These are phyloP conservation scores for Solanum clarkiae DNA, from an alignment of 257 asterid genomes.

Conservation along the genomic window DNA sequence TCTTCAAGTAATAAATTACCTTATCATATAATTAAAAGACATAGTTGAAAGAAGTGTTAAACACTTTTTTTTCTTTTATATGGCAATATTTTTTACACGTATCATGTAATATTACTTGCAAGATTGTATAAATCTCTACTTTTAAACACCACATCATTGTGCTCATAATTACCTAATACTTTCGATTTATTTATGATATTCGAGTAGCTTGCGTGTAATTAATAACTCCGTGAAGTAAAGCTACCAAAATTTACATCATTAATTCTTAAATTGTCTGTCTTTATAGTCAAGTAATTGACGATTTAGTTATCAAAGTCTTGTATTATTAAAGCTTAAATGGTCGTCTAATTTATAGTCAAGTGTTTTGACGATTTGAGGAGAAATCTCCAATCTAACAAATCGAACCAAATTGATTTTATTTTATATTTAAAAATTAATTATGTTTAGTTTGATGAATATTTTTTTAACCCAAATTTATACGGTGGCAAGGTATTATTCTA, in stretches of 20 bases:
- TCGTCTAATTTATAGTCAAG: neutral
- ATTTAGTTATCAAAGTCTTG: no score
- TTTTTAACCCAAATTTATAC: no score
- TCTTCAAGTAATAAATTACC: neutral
- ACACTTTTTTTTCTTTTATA: neutral
- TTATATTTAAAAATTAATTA: no score
- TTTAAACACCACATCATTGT: neutral
- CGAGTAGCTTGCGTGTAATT: rapidly evolving
- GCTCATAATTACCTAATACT: neutral
- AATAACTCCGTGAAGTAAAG: no score
- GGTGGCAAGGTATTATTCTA: no score
- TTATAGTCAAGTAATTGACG: no score
- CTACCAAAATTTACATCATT: no score
- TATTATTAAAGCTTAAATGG: neutral
- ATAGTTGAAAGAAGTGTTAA: neutral
- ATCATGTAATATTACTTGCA: neutral
- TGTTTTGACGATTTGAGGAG: no score
- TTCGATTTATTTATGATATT: neutral
- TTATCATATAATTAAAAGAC: neutral
- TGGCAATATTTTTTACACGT: neutral
- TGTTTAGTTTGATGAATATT: no score
- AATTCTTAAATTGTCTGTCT: no score
- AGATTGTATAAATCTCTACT: neutral
- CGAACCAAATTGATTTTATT: no score
- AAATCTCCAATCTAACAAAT: no score